Percentiles rank a stretch among this genome's conserved stretches.
These are phyloP conservation scores for Aphelidium insulamus DNA, from an alignment of 371 early-diverging fungal species.

Conservation along the genomic window DNA sequence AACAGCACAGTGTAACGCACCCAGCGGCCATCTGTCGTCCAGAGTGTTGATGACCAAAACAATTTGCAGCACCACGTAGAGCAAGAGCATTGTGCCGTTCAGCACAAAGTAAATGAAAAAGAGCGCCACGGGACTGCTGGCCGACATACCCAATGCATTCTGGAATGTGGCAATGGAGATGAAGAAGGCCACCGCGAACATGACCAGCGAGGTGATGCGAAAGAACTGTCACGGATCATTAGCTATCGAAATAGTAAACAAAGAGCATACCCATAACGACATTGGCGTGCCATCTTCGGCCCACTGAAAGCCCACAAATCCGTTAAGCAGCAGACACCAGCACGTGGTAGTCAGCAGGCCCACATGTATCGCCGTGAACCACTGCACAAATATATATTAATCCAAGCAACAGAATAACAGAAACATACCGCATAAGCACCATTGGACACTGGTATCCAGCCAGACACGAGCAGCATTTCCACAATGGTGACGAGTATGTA, in stretches of 20 bases:
- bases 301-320: constrained; percentile 89
- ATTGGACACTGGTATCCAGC: constrained; percentile 67
- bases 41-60: constrained; percentile 78
- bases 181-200: constrained; percentile 49
- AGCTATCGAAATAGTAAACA: neutral
- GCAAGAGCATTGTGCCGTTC: constrained; percentile 48
- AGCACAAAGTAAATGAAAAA: constrained; percentile 74
- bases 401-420: neutral
- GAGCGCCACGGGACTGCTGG: constrained; percentile 41
- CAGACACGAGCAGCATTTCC: constrained; percentile 66
- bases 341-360: constrained; percentile 59
- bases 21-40: constrained; percentile 90
- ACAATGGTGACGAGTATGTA: constrained; percentile 61
- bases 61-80: constrained; percentile 75
- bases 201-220: constrained; percentile 51
- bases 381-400: constrained; percentile 20
- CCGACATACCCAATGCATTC: constrained; percentile 30
- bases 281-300: constrained; percentile 81
- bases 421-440: constrained; percentile 53
- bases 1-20: constrained; percentile 6
- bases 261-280: constrained; percentile 52
- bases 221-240: constrained; percentile 31
- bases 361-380: constrained; percentile 61
- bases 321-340: constrained; percentile 80
- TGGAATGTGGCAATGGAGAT: constrained; percentile 66